These are phyloP conservation scores for Lagerstroemia fauriei DNA, from an alignment of 441 rosid genomes.

Conservation along the genomic window DNA sequence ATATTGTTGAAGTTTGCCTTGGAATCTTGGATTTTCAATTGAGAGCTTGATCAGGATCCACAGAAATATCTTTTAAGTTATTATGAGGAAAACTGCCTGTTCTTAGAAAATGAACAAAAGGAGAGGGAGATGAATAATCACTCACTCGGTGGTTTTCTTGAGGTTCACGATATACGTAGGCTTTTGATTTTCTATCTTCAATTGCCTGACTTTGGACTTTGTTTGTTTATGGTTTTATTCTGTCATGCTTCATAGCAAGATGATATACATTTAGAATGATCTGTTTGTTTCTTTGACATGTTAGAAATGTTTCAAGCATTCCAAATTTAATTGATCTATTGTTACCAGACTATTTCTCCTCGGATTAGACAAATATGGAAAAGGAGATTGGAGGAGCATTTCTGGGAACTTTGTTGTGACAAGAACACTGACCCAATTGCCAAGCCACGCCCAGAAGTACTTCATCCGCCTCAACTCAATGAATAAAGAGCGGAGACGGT, in stretches of 20 bases:
- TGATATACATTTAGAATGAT: not conserved
- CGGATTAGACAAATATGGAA: constrained; percentile 91
- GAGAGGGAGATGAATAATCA: not conserved
- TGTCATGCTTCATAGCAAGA: not conserved
- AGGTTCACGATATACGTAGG: not conserved
- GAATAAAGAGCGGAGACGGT: constrained; percentile 92
- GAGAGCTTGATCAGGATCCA: not conserved
- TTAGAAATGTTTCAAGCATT: not conserved
- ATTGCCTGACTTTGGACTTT: not conserved
- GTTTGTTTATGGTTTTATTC: not conserved
- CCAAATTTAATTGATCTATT: not conserved
- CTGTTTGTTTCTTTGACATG: not conserved
- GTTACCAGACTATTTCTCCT: constrained; percentile 81
- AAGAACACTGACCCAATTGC: constrained; percentile 95
- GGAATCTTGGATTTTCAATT: not conserved
- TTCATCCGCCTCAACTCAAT: constrained; percentile 84
- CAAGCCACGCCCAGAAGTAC: constrained; percentile 96
- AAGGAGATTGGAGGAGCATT: constrained; percentile 98
- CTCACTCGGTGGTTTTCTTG: not conserved
- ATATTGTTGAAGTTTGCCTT: not conserved
- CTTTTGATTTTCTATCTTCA: not conserved
- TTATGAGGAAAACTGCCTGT: not conserved
- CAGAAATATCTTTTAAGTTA: not conserved
- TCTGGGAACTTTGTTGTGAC: constrained; percentile 93
- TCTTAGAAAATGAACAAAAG: not conserved